Percentiles rank a stretch among this genome's conserved stretches.
phyloP scores from a whole-genome alignment of 495 filamentous ascomycete genomes.

The Rhizodiscina lignyota region DNA sequence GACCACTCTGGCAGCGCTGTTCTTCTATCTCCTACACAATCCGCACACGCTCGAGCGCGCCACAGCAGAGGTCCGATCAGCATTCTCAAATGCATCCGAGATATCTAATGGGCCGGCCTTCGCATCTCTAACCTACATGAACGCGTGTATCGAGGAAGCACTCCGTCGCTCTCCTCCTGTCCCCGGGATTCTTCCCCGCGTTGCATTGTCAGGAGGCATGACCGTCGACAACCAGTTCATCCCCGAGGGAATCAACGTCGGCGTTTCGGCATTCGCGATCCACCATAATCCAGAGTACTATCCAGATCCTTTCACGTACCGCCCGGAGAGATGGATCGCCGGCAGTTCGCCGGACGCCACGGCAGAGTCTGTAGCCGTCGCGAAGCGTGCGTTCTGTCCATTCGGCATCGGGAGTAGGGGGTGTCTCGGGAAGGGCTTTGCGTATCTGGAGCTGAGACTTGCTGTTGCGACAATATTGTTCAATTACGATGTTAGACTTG shows the following conservation, averaged over 20 bases:
- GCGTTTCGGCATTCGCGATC: conserved; percentile 2
- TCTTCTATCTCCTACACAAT: conserved; percentile 44
- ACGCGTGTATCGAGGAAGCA: conserved; percentile 43
- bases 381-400: conserved; percentile 2
- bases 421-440: conserved; percentile 7
- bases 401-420: conserved; percentile 5
- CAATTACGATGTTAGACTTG: conserved; percentile 4
- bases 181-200: conserved; percentile 34
- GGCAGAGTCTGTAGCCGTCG: background rate
- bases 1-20: conserved; percentile 30
- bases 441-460: conserved; percentile 5
- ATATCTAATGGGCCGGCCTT: conserved; percentile 30
- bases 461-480: conserved; percentile 3
- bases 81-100: conserved; percentile 31
- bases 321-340: conserved; percentile 5
- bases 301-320: conserved; percentile 3
- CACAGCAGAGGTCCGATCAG: conserved; percentile 30
- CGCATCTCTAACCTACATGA: conserved; percentile 31
- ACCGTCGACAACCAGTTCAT: conserved; percentile 32
- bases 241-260: conserved; percentile 24
- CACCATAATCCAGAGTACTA: conserved; percentile 6
- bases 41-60: conserved; percentile 23
- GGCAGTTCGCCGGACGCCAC: background rate
- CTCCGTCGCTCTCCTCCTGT: conserved; percentile 50
- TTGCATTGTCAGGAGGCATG: conserved; percentile 42